These are phyloP conservation scores for Fusarium sororula DNA, from an alignment of 2,329 filamentous ascomycete species.

Conservation along the genomic window DNA sequence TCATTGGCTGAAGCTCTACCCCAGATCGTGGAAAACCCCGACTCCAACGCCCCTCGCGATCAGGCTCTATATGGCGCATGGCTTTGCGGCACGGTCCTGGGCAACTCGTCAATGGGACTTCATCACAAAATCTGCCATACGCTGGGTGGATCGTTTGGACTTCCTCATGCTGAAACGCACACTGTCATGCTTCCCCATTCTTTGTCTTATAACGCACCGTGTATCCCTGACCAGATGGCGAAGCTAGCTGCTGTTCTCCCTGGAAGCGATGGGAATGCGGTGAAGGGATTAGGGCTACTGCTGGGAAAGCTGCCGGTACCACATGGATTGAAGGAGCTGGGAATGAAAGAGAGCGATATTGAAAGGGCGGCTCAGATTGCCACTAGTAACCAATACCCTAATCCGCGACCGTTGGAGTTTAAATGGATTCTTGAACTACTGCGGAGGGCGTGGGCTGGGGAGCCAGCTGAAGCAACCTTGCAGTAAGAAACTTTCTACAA, in stretches of 20 bases:
- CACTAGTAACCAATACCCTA: not conserved
- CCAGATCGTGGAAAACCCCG: not conserved
- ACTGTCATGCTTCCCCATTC: not conserved
- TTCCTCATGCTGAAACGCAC: not conserved
- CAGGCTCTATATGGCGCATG: not conserved
- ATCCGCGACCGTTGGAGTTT: not conserved
- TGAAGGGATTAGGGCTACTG: rapidly evolving
- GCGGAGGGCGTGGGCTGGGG: not conserved
- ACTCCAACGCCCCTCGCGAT: rapidly evolving
- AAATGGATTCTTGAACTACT: not conserved
- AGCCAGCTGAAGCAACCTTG: not conserved
- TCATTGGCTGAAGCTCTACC: not conserved
- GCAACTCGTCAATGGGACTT: not conserved
- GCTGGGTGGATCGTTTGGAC: not conserved
- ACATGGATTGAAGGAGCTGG: not conserved
- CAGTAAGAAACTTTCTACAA: rapidly evolving
- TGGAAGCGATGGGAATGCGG: not conserved
- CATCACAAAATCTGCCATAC: not conserved
- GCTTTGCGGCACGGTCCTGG: not conserved
- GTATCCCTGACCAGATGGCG: not conserved
- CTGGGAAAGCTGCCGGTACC: not conserved
- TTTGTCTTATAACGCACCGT: not conserved
- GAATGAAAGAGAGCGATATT: not conserved
- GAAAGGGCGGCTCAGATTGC: not conserved
- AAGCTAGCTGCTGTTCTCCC: not conserved